phyloP scores from a whole-genome alignment of 768 basidiomycete species.

The Tricholoma saponaceum region DNA sequence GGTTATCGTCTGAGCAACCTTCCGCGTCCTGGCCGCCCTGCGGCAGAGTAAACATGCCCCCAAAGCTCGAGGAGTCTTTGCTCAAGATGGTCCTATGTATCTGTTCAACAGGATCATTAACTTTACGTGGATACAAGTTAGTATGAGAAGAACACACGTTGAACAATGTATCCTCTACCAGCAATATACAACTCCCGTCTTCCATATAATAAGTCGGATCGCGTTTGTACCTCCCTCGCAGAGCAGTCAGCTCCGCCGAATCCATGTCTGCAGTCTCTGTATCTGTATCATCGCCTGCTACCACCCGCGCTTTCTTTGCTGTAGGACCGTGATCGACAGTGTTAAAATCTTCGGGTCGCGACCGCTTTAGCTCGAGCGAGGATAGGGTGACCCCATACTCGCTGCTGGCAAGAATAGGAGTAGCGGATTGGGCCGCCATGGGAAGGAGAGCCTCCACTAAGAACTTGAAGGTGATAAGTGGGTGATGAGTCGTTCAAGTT shows the following conservation, averaged over 20 bases:
- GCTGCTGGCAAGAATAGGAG: neutral
- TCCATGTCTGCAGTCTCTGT: slow-evolving; percentile 13
- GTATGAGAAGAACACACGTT: slow-evolving; percentile 41
- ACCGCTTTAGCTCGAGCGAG: neutral
- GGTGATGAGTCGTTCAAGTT: neutral
- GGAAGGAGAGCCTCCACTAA: neutral
- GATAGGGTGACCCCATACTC: neutral
- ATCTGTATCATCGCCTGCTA: slow-evolving; percentile 5
- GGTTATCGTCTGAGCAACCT: slow-evolving; percentile 61
- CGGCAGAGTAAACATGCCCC: slow-evolving; percentile 64
- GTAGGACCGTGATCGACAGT: neutral
- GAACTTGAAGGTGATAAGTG: neutral
- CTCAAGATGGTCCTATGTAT: slow-evolving; percentile 59
- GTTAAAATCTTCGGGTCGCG: neutral
- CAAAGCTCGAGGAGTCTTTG: slow-evolving; percentile 61
- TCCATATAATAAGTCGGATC: slow-evolving; percentile 61
- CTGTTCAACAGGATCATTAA: slow-evolving; percentile 25
- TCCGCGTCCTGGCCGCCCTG: slow-evolving; percentile 48
- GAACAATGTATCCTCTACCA: slow-evolving; percentile 62
- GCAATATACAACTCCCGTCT: slow-evolving; percentile 66
- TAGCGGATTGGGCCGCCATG: neutral
- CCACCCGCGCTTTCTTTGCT: neutral
- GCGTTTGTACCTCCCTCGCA: slow-evolving; percentile 18
- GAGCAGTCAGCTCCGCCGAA: slow-evolving; percentile 6
- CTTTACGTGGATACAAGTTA: neutral